Conservation (phyloP, 2,329 filamentous ascomycete genomes). For the Penicillium decumbens region DNA sequence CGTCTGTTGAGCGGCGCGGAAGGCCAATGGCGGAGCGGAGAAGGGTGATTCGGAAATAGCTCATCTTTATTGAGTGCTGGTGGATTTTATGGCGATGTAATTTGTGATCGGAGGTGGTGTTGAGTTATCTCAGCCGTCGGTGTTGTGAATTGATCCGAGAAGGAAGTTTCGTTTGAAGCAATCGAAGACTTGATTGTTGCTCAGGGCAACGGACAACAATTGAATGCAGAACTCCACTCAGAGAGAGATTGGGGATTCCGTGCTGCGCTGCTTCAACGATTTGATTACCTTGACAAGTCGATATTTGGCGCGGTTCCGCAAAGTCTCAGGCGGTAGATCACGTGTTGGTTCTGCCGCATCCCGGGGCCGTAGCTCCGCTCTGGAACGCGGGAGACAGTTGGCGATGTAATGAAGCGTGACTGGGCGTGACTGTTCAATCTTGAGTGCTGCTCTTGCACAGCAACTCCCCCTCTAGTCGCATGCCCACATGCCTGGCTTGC, state of each 20-base stretch:
- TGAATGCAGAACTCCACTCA: neutral
- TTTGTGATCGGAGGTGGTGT: neutral
- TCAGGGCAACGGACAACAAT: neutral
- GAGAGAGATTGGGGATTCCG: neutral
- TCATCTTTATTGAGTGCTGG: conserved; percentile 48
- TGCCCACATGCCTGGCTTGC: conserved; percentile 2
- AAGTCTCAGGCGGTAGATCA: conserved; percentile 32
- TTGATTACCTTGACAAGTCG: neutral
- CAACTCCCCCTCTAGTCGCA: neutral
- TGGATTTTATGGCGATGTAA: neutral
- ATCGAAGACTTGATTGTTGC: neutral
- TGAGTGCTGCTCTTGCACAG: neutral
- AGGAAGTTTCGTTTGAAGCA: neutral
- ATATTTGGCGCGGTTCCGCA: conserved; percentile 6
- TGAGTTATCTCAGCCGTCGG: neutral
- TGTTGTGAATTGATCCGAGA: neutral
- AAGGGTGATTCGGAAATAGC: conserved; percentile 86
- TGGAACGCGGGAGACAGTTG: conserved; percentile 1
- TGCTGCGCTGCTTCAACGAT: neutral
- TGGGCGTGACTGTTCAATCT: conserved; percentile 1
- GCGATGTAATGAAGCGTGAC: neutral
- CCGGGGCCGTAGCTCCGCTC: conserved; percentile 17
- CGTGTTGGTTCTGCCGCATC: conserved; percentile 24
- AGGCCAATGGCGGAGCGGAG: conserved; percentile 86
- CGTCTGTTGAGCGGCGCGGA: conserved; percentile 70